Base-by-base conservation (phyloP, 441 rosid species). In the Metrosideros polymorpha region DNA sequence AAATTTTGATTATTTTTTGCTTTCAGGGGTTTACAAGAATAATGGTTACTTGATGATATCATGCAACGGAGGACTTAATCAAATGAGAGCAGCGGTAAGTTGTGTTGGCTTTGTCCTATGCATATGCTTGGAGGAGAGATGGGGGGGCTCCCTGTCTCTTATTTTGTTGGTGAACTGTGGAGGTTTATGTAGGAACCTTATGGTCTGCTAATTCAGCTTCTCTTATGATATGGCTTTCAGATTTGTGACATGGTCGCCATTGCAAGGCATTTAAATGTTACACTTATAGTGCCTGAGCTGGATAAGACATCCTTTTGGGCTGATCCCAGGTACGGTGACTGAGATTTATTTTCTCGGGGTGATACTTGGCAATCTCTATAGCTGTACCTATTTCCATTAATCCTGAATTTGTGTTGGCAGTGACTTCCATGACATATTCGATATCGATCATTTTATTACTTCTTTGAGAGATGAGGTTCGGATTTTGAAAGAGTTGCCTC, bases 191-290 rank as follows among this genome's bases (percentile, higher is more conserved):
- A 56, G 30, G 32, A 56, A 56, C 7, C 30, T 27, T 66, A 35
- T 30, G 54, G 47, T 29, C 49, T 25, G 53, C 77, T 61, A 15
- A 32, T 30, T 39, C 9, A 19, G 29, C 75, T 19, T 30, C 61
- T 49, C 61, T 22, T 12, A 35, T 15, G n/a, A 75, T 85, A 7
- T 85, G 89, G 79, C 79, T 66, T 66, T 66, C 90, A 91, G 93
- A 91, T 91, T 10, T 91, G 93, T 77, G 93, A 91, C 84, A 90
- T 91, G 93, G 93, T 91, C 22, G 77, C 93, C 47, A 83, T 91
- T 51, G 93, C 93, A 29, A 86, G 93, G 57, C 89, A 89, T 47
- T 63, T 91, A 75, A 91, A 91, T 66, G 91, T 91, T 56, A 91
- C 93, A 6, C 90, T 91, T 35, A 90, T 91, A 43, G 91, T 91